A percentile compares a stretch with the other conserved stretches of the same genome.
These are phyloP conservation scores for Meyerozyma guilliermondii DNA, from an alignment of 1,139 yeast genomes.

Conservation along the genomic window DNA sequence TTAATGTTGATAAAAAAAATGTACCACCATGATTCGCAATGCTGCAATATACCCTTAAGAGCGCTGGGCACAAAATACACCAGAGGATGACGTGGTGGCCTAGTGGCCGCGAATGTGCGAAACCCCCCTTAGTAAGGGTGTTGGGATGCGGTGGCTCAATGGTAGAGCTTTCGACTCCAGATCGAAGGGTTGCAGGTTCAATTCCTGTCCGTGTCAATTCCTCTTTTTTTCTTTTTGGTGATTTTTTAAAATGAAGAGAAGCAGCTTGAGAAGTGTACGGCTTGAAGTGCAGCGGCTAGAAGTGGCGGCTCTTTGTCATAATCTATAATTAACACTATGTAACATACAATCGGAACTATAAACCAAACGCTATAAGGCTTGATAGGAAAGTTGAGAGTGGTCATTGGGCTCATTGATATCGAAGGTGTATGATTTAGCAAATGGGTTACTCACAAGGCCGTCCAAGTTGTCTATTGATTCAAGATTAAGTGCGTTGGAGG, in stretches of 20 bases:
- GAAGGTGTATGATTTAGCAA: neutral
- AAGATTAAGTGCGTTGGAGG: neutral
- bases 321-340: neutral
- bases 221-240: slow-evolving; percentile 13
- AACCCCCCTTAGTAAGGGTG: slow-evolving; percentile 1
- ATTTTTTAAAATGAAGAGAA: too few relatives aligned
- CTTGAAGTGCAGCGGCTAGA: too few relatives aligned
- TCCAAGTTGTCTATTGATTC: neutral
- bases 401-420: neutral
- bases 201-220: slow-evolving; percentile 68
- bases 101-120: slow-evolving; percentile 1
- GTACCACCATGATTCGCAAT: neutral
- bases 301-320: neutral
- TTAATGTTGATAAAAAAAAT: neutral
- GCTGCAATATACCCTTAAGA: neutral
- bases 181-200: slow-evolving; percentile 75
- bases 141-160: slow-evolving; percentile 82
- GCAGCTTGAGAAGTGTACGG: too few relatives aligned
- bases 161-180: slow-evolving; percentile 89
- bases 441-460: neutral
- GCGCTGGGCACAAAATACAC: neutral
- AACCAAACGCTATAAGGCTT: neutral
- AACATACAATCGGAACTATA: neutral
- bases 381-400: neutral
- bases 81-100: slow-evolving; percentile 3